These are phyloP conservation scores for Carallia pectinifolia DNA, from an alignment of 345 rosid genomes.

Conservation along the genomic window DNA sequence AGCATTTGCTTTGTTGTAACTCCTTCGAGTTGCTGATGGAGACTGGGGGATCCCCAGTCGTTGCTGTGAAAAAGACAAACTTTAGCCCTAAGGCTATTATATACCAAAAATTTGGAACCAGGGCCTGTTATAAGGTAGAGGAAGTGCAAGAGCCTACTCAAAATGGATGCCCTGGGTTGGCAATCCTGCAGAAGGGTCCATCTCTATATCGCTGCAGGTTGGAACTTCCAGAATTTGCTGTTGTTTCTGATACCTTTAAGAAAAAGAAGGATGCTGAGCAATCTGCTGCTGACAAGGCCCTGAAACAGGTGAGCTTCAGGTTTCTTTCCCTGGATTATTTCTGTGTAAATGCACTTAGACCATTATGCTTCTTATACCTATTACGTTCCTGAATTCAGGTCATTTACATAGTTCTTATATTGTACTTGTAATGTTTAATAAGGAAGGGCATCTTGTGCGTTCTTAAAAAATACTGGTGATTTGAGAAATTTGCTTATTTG, in stretches of 20 bases:
- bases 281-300: slow-evolving; percentile 83
- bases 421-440: too few species aligned
- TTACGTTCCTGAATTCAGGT: too few species aligned
- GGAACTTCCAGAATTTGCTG: slow-evolving; percentile 70
- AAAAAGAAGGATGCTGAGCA: slow-evolving; percentile 95
- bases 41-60: slow-evolving; percentile 22
- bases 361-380: background rate
- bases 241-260: slow-evolving; percentile 54
- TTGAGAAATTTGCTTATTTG: too few species aligned
- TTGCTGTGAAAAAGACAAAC: slow-evolving; percentile 33
- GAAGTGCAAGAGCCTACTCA: slow-evolving; percentile 62
- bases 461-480: too few species aligned
- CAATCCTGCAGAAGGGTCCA: slow-evolving; percentile 73
- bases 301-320: slow-evolving; percentile 53
- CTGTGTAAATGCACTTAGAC: background rate
- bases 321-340: slow-evolving; percentile 7
- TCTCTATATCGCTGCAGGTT: slow-evolving; percentile 69
- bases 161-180: slow-evolving; percentile 81
- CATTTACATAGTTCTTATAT: too few species aligned
- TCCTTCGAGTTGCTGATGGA: slow-evolving; percentile 33
- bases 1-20: background rate
- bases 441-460: too few species aligned
- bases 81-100: slow-evolving; percentile 80
- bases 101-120: slow-evolving; percentile 64
- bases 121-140: slow-evolving; percentile 59